Evolutionary conservation across 2,329 filamentous ascomycete species (phyloP), one percentile per base, ranked within the genome.

Genomic region (Pyrenochaeta sp.): DNA sequence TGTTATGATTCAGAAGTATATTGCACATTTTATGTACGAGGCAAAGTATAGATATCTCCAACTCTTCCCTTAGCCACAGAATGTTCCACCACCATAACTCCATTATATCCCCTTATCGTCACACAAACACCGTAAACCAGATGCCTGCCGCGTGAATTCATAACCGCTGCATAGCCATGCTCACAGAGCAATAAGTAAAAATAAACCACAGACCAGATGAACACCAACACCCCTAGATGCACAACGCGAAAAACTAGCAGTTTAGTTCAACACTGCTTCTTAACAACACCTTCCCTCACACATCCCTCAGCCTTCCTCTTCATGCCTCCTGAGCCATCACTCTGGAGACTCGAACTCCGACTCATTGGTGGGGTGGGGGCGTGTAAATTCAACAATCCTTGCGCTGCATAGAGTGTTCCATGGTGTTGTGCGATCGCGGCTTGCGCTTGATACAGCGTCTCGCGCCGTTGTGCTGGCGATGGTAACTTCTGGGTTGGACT

Each of bases 341-440:
- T 67, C 12, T 60, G 56, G 47, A 58, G 47, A 41, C 69, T 73
- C 33, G 56, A 58, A 45, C 63, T 67, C 10, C 69, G 53, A 50
- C 68, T 72, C 68, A 69, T 68, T 2, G 69, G 69, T 17, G 69
- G 71, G 31, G 68, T 71, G 10, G 54, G 54, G 29, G 39, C 36
- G 3, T 47, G 49, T 14, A 33, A 35, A 12, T 31, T 51, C 42
- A 58, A 32, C 18, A 59, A 37, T 11, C 54, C 62, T 31, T 54
- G 51, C 27, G 48, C 37, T 37, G 43, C 37, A 14, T 52, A 58
- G 17, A 50, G 1, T 23, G 43, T 41, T 42, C 50, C 56, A 18
- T 45, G 51, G 9, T 42, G 47, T 29, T 45, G 31, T 17, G 42
- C 37, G 23, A 49, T 33, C 14, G 56, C 41, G 27, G 43, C 51